These are phyloP conservation scores for Trametes cingulata DNA, from an alignment of 768 basidiomycete species.

Conservation along the genomic window DNA sequence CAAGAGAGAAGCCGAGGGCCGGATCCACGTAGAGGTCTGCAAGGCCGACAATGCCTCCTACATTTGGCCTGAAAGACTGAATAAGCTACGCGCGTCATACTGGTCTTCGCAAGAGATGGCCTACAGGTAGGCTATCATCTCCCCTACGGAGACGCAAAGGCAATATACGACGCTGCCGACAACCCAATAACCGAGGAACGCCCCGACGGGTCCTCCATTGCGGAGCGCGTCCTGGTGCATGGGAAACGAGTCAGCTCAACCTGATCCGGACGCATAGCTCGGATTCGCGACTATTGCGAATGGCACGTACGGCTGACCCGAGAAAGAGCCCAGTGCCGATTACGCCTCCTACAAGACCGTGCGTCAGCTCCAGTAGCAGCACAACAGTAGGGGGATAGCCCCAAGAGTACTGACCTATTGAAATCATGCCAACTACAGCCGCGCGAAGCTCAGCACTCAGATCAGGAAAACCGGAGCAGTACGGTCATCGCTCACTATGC, in stretches of 20 bases:
- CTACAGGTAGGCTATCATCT: conserved; percentile 35
- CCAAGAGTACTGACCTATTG: conserved; percentile 20
- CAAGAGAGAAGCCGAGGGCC: conserved; percentile 45
- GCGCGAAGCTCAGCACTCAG: neutral
- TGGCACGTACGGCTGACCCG: conserved; percentile 28
- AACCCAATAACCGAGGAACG: conserved; percentile 48
- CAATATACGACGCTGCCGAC: conserved; percentile 40
- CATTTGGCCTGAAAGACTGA: conserved; percentile 25
- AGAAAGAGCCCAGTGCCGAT: conserved; percentile 46
- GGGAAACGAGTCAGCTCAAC: neutral
- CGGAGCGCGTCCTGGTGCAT: conserved; percentile 36
- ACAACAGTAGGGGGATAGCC: conserved; percentile 19
- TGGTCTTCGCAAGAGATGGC: neutral
- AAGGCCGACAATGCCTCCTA: conserved; percentile 38
- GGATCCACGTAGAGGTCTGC: conserved; percentile 55
- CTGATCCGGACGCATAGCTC: neutral
- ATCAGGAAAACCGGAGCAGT: neutral
- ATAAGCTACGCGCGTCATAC: neutral
- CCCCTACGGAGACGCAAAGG: conserved; percentile 40
- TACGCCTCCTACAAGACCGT: conserved; percentile 28
- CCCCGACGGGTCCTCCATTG: conserved; percentile 55
- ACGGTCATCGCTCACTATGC: conserved; percentile 32
- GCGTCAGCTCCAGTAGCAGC: neutral
- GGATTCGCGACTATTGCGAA: too few species aligned
- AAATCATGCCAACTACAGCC: conserved; percentile 30